phyloP scores from a whole-genome alignment of 179 eudicot species.

The Beta lomatogona region DNA sequence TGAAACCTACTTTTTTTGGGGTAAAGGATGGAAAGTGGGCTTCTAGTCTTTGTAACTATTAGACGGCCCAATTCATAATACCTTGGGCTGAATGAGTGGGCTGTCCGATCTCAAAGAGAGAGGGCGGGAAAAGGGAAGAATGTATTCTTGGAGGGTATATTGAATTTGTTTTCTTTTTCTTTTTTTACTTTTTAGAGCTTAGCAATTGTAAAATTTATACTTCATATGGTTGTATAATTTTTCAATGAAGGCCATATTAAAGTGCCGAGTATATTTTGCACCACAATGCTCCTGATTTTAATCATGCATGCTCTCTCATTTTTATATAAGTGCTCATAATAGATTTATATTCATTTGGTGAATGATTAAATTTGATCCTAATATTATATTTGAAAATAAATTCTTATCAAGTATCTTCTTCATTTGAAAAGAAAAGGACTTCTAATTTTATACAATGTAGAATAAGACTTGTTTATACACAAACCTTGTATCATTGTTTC shows the following conservation, averaged over 20 bases:
- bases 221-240: background rate
- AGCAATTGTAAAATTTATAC: background rate
- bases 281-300: too few species aligned
- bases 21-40: background rate
- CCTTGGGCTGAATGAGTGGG: background rate
- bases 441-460: too few species aligned
- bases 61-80: background rate
- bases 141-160: background rate
- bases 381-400: too few species aligned
- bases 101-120: background rate
- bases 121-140: background rate
- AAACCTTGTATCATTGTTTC: too few species aligned
- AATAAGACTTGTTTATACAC: too few species aligned
- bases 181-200: background rate
- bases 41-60: background rate
- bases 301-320: too few species aligned
- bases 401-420: too few species aligned
- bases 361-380: too few species aligned
- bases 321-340: too few species aligned
- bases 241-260: background rate
- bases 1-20: conserved; percentile 1
- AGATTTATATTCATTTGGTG: too few species aligned
- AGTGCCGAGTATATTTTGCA: too few species aligned
- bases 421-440: too few species aligned
- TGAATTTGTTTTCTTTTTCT: background rate